Conservation (phyloP, 495 filamentous ascomycete species). For the Annulohypoxylon nitens region DNA sequence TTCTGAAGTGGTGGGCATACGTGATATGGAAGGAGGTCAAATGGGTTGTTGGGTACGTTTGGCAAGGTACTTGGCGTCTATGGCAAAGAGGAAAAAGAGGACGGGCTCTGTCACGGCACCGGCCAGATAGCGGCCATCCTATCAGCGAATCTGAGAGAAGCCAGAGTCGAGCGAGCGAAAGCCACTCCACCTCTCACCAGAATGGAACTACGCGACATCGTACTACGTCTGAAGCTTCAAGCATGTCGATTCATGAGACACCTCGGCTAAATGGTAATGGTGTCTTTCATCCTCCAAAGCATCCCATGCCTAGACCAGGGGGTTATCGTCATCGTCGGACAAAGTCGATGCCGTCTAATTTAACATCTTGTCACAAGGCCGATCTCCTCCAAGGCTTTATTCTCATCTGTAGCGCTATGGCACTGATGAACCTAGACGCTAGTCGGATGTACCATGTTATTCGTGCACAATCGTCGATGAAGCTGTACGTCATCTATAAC, state of each 20-base stretch:
- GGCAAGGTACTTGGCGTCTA: conserved; percentile 78
- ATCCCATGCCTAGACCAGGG: conserved; percentile 48
- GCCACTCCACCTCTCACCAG: conserved; percentile 25
- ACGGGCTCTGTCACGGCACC: conserved; percentile 53
- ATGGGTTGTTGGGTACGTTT: conserved; percentile 78
- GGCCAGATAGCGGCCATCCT: conserved; percentile 45
- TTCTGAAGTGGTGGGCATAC: conserved; percentile 78
- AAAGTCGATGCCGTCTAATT: conserved; percentile 84
- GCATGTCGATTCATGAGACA: conserved; percentile 35
- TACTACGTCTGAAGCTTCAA: conserved; percentile 36
- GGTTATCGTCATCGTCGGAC: conserved; percentile 75
- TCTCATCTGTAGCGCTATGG: conserved; percentile 83
- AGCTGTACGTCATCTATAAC: conserved; percentile 98
- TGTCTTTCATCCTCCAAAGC: conserved; percentile 51
- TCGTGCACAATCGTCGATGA: conserved; percentile 94
- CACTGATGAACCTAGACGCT: conserved; percentile 93
- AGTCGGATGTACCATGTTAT: conserved; percentile 99
- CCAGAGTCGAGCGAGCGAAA: conserved; percentile 47
- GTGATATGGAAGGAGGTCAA: conserved; percentile 73
- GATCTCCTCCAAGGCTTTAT: conserved; percentile 92
- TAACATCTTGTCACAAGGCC: conserved; percentile 91
- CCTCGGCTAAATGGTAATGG: conserved; percentile 45
- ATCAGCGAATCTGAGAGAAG: conserved; percentile 55
- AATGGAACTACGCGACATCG: conserved; percentile 44
- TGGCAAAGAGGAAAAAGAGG: conserved; percentile 72